Base-by-base conservation (phyloP, 306 rosid genomes). In the Lagenaria siceraria region DNA sequence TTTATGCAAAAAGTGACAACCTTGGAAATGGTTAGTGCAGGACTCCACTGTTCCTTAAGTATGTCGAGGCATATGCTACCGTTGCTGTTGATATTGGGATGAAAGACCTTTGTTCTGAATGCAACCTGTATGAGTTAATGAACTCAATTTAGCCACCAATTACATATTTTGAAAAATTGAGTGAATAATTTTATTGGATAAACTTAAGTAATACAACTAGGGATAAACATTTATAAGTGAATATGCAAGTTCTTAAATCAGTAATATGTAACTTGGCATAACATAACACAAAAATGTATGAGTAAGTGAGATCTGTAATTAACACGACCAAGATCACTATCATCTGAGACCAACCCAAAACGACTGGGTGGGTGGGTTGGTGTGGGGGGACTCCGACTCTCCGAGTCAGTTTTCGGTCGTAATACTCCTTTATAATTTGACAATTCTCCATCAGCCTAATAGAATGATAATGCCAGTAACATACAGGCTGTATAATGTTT, bases 51-150 rank as follows among this genome's bases (percentile, higher is more conserved):
- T 80, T 90, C 95, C 87, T 90, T 90, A 84, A 90, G 72, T 43
- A 90, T 90, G 80, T 90, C 95, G 38, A 90, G 92, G 82, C 95
- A 90, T 83, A 90, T 90, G 82, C 95, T 90, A 51, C 95, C 95
- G 11, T 90, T 90, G 87, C 95, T 90, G 78, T 88, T 88, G 76
- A 90, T 86, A 53, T 90, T 90, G 53, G 94, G 94, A 75, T 87
- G 94, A 78, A 87, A 89, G 58, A 90, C 95, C 83, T 90, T 90
- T 69, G 92, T 85, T 78, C 88, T 83, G 87, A 88, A 90, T 8
- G 92, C 92, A 42, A 90, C 95, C 89, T 90, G 83, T 63, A 82
- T 46, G 72, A 71, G 46, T 48, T 51, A 80, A 29, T 51, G 46
- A 52, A 8, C 12, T 72, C 15, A 15, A 25, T 66, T 72, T 29